Evolutionary conservation across 208 protist genomes (phyloP).

Genomic region (Histomonas meleagridis): DNA sequence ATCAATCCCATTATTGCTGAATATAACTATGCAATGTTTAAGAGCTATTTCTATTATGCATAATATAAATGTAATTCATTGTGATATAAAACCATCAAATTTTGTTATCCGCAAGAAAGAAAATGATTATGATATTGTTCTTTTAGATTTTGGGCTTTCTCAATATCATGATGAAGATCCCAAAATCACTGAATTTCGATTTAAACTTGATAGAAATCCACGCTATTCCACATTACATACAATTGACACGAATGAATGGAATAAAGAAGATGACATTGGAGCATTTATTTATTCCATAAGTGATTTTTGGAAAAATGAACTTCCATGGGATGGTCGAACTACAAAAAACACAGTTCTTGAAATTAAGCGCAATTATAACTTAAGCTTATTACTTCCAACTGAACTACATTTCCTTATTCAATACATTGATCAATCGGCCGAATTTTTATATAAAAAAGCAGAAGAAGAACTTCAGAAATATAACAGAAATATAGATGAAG

Average conservation of each 20-base stretch:
- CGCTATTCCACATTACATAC: not conserved
- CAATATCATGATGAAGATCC: not conserved
- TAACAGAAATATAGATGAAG: not conserved
- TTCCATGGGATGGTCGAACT: conserved; percentile 15
- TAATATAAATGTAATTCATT: not conserved
- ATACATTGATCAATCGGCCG: not conserved
- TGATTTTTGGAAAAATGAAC: not conserved
- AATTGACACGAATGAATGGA: not conserved
- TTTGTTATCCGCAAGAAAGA: not conserved
- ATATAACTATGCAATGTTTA: not conserved
- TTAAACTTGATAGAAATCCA: not conserved
- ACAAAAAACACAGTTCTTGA: not conserved
- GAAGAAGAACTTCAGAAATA: not conserved
- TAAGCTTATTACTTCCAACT: not conserved
- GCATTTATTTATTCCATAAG: not conserved
- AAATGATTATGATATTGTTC: not conserved
- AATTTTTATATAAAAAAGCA: not conserved
- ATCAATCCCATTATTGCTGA: not conserved
- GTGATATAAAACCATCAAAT: conserved; percentile 6
- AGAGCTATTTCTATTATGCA: not conserved
- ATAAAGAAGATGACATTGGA: not conserved
- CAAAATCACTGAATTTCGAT: not conserved
- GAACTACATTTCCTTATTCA: not conserved
- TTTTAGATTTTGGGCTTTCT: conserved; percentile 1
- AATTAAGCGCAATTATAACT: not conserved